These are phyloP conservation scores for Pseudocercospora fijiensis DNA, from an alignment of 2,329 filamentous ascomycete genomes.

Conservation along the genomic window DNA sequence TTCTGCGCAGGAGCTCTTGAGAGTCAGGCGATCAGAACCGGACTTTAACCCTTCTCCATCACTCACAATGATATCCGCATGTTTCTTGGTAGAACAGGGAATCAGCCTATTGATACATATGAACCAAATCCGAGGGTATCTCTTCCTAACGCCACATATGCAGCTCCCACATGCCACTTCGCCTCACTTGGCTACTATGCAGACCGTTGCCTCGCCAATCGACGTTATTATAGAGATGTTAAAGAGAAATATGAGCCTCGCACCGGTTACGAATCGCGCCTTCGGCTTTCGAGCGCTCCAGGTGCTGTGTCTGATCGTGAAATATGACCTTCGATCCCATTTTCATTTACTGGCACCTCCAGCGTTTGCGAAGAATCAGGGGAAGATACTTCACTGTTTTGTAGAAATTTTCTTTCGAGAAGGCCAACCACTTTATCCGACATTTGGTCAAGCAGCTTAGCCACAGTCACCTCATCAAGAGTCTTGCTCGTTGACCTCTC, in stretches of 20 bases:
- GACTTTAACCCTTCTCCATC: background rate
- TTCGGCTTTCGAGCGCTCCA: slow-evolving; percentile 17
- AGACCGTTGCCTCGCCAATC: background rate
- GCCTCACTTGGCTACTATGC: background rate
- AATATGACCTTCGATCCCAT: slow-evolving; percentile 12
- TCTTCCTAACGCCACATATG: slow-evolving; percentile 12
- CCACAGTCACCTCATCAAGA: slow-evolving; percentile 46
- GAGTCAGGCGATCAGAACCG: background rate
- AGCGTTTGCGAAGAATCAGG: slow-evolving; percentile 9
- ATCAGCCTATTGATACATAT: background rate
- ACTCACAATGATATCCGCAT: background rate
- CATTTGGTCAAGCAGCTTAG: slow-evolving; percentile 70
- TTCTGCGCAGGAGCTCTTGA: background rate
- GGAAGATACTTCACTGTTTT: slow-evolving; percentile 13
- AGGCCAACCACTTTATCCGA: slow-evolving; percentile 69
- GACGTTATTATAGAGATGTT: background rate
- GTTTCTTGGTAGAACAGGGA: background rate
- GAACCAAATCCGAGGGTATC: slow-evolving; percentile 1
- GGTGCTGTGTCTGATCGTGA: slow-evolving; percentile 23
- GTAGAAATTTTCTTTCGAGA: slow-evolving; percentile 63
- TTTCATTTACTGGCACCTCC: slow-evolving; percentile 8
- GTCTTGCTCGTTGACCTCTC: slow-evolving; percentile 43
- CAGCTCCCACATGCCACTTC: slow-evolving; percentile 2
- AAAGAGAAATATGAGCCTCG: background rate
- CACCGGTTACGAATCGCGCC: background rate